These are phyloP conservation scores for Penicillium oxalicum DNA, from an alignment of 2,329 filamentous ascomycete genomes.

Conservation along the genomic window DNA sequence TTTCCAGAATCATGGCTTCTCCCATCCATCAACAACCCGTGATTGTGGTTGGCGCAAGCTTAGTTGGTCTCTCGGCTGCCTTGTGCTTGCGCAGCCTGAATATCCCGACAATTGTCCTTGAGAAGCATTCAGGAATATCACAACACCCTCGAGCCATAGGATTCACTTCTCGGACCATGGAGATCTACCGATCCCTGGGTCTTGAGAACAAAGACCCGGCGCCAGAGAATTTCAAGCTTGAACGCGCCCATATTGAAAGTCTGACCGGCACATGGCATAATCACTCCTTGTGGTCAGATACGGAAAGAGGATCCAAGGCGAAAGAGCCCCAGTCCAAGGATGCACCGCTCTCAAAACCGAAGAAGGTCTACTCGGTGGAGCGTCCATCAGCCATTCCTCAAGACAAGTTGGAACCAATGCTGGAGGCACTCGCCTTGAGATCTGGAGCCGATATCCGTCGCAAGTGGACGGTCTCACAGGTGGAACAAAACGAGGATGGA, in stretches of 20 bases:
- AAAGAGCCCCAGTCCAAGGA: background rate
- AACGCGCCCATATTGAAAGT: slow-evolving; percentile 19
- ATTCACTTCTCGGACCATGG: slow-evolving; percentile 37
- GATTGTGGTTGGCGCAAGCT: slow-evolving; percentile 37
- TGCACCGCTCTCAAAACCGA: slow-evolving; percentile 6
- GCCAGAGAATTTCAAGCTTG: slow-evolving; percentile 15
- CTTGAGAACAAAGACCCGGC: slow-evolving; percentile 20
- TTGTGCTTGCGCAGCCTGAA: slow-evolving; percentile 31
- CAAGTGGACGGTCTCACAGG: slow-evolving; percentile 21
- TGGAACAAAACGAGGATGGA: slow-evolving; percentile 20
- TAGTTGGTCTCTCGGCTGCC: slow-evolving; percentile 38
- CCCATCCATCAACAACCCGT: slow-evolving; percentile 15
- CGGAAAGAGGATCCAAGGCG: slow-evolving; percentile 4
- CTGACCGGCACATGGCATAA: slow-evolving; percentile 18
- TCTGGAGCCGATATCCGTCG: slow-evolving; percentile 34
- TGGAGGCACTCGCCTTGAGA: slow-evolving; percentile 28
- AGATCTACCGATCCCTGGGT: slow-evolving; percentile 29
- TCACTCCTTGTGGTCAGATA: slow-evolving; percentile 15
- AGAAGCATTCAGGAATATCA: slow-evolving; percentile 32
- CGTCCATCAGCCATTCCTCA: slow-evolving; percentile 32
- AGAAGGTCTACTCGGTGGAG: slow-evolving; percentile 18
- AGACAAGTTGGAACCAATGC: slow-evolving; percentile 38
- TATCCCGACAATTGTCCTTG: slow-evolving; percentile 33
- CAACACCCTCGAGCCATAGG: slow-evolving; percentile 36
- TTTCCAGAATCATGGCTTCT: background rate